Evolutionary conservation across 345 rosid genomes (phyloP).

Genomic region (Acer campestre): DNA sequence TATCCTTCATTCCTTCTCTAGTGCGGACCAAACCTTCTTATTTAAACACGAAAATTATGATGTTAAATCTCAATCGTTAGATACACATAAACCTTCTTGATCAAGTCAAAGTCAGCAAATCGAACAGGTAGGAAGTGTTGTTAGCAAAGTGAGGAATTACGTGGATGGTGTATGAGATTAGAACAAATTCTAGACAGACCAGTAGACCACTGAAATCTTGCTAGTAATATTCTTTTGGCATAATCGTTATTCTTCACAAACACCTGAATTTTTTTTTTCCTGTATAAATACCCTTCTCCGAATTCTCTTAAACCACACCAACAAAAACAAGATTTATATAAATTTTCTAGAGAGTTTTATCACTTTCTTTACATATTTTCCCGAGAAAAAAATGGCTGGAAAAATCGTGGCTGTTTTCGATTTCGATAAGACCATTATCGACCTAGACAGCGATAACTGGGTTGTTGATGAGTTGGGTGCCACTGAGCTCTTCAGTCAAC

Average conservation of each 20-base stretch:
- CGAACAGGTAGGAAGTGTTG: too few relatives aligned
- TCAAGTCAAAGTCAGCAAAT: neutral
- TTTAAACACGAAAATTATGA: too few relatives aligned
- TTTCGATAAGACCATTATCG: slow-evolving; percentile 85
- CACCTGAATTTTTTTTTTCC: neutral
- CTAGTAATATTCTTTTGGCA: neutral
- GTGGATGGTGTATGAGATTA: too few relatives aligned
- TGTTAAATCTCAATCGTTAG: too few relatives aligned
- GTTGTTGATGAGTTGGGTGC: slow-evolving; percentile 75
- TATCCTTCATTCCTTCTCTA: too few relatives aligned
- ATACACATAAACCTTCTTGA: neutral
- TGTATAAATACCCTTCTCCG: neutral
- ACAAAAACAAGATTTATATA: neutral
- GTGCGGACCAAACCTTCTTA: too few relatives aligned
- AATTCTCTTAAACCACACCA: neutral
- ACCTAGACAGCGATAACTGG: slow-evolving; percentile 86
- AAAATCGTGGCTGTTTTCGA: slow-evolving; percentile 63
- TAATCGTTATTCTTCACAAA: neutral
- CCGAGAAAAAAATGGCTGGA: slow-evolving; percentile 38
- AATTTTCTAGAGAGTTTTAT: neutral
- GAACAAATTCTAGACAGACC: too few relatives aligned
- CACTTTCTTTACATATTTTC: neutral
- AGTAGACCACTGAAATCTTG: neutral
- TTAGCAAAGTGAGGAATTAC: too few relatives aligned
- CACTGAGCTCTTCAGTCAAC: slow-evolving; percentile 75